A percentile compares a stretch with the other conserved stretches of the same genome.
Conservation (phyloP, 768 basidiomycete species). For the Cystofilobasidium ferigula region DNA sequence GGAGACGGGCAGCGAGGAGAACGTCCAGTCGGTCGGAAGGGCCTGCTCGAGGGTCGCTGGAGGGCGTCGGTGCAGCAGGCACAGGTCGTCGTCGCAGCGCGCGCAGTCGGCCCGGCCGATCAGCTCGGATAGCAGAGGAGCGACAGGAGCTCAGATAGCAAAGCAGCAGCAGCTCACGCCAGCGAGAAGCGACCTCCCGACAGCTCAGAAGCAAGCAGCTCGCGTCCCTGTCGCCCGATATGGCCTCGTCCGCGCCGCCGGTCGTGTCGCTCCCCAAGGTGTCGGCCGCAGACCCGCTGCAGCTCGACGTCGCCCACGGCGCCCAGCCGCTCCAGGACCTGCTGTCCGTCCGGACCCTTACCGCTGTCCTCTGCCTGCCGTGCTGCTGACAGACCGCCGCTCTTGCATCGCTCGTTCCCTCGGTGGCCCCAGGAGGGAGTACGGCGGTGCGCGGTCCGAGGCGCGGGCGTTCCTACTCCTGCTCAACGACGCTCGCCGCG, state of each 20-base stretch:
- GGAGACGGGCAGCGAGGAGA: too few species aligned
- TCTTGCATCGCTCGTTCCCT: neutral
- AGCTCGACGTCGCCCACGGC: neutral
- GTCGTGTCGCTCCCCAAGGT: slow-evolving; percentile 11
- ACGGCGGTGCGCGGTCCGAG: slow-evolving; percentile 6
- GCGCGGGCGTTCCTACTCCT: slow-evolving; percentile 8
- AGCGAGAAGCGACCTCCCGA: too few species aligned
- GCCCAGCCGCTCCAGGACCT: slow-evolving; percentile 16
- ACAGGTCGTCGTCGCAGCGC: too few species aligned
- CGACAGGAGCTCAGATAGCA: too few species aligned
- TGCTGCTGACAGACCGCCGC: neutral
- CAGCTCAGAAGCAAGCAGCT: too few species aligned
- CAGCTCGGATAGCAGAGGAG: too few species aligned
- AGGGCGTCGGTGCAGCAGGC: too few species aligned
- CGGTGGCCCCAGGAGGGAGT: neutral
- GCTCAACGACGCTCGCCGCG: slow-evolving; percentile 8
- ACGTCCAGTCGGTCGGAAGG: too few species aligned
- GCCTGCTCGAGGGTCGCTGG: too few species aligned
- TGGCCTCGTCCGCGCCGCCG: neutral
- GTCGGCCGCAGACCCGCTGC: slow-evolving; percentile 8
- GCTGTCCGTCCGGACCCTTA: neutral
- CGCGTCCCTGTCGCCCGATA: too few species aligned
- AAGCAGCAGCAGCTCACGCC: too few species aligned
- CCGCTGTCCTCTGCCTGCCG: neutral
- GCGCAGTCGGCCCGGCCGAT: too few species aligned